These are phyloP conservation scores for Magnaporthales sp. DNA, from an alignment of 2,329 filamentous ascomycete species.

Conservation along the genomic window DNA sequence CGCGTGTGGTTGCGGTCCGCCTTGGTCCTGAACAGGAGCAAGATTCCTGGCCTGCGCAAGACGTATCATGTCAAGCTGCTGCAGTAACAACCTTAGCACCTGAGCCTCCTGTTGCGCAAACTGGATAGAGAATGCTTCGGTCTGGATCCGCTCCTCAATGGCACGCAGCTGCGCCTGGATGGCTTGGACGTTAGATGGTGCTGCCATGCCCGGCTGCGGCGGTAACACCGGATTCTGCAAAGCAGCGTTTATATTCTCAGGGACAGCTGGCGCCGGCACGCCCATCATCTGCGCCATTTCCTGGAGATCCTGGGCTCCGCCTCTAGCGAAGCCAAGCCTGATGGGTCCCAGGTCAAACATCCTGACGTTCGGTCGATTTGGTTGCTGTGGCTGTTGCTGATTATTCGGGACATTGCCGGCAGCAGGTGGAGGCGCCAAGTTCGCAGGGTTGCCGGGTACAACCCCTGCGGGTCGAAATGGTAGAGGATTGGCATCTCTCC, in stretches of 20 bases:
- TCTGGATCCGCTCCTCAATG: slow-evolving; percentile 9
- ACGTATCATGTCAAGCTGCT: slow-evolving; percentile 59
- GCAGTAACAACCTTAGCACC: slow-evolving; percentile 56
- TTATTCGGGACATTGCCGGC: slow-evolving; percentile 21
- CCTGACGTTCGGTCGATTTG: slow-evolving; percentile 14
- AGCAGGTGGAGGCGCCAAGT: slow-evolving; percentile 9
- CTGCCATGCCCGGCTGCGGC: slow-evolving; percentile 9
- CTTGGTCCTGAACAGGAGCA: neutral
- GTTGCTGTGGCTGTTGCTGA: slow-evolving; percentile 19
- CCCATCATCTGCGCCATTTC: slow-evolving; percentile 60
- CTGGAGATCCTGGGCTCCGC: slow-evolving; percentile 50
- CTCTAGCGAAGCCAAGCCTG: slow-evolving; percentile 69
- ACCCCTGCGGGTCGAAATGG: slow-evolving; percentile 16
- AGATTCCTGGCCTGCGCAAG: slow-evolving; percentile 21
- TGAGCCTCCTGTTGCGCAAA: slow-evolving; percentile 59
- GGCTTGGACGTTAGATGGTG: slow-evolving; percentile 5
- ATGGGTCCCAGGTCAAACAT: slow-evolving; percentile 56
- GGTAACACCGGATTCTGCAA: neutral
- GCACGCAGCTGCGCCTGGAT: slow-evolving; percentile 4
- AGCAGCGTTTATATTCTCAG: slow-evolving; percentile 10
- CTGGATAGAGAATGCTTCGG: slow-evolving; percentile 47
- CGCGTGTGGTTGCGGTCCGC: neutral
- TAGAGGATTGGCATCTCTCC: slow-evolving; percentile 11
- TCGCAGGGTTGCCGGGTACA: slow-evolving; percentile 1
- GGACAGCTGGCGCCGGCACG: slow-evolving; percentile 24